A percentile compares a stretch with the other conserved stretches of the same genome.
Evolutionary conservation across 345 rosid species (phyloP).

Genomic region (Melaleuca alternifolia): DNA sequence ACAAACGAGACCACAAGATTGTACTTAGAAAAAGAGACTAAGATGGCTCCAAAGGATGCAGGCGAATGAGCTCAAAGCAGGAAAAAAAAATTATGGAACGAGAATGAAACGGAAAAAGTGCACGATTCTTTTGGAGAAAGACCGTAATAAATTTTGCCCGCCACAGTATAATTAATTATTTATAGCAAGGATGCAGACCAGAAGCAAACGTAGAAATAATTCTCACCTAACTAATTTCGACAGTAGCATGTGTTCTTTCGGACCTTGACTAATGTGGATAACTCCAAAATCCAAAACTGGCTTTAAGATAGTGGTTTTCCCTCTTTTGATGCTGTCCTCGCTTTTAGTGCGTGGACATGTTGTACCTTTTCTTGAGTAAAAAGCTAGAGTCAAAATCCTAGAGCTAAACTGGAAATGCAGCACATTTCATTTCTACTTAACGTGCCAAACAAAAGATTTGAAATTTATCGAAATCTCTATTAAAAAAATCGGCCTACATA

Average conservation of each 20-base stretch:
- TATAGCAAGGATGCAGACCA: neutral
- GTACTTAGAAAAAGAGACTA: neutral
- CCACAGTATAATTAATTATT: neutral
- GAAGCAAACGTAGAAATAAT: neutral
- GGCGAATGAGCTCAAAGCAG: neutral
- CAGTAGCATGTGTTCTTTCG: neutral
- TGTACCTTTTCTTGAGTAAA: neutral
- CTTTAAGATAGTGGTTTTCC: neutral
- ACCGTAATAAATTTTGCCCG: neutral
- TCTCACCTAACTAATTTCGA: neutral
- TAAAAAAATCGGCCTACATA: neutral
- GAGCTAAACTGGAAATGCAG: neutral
- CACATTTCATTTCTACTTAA: neutral
- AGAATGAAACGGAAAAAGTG: neutral
- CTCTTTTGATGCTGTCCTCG: neutral
- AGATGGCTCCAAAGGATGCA: neutral
- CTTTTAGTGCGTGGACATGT: neutral
- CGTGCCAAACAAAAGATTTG: neutral
- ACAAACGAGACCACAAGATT: neutral
- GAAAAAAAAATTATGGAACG: neutral
- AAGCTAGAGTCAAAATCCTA: neutral
- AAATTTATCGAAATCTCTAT: neutral
- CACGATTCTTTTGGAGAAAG: neutral
- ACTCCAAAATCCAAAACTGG: neutral
- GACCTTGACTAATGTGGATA: neutral